Percentiles rank a stretch among this genome's conserved stretches.
Conservation (phyloP, 1,284 basidiomycete species). For the Cutaneotrichosporon mucoides region DNA sequence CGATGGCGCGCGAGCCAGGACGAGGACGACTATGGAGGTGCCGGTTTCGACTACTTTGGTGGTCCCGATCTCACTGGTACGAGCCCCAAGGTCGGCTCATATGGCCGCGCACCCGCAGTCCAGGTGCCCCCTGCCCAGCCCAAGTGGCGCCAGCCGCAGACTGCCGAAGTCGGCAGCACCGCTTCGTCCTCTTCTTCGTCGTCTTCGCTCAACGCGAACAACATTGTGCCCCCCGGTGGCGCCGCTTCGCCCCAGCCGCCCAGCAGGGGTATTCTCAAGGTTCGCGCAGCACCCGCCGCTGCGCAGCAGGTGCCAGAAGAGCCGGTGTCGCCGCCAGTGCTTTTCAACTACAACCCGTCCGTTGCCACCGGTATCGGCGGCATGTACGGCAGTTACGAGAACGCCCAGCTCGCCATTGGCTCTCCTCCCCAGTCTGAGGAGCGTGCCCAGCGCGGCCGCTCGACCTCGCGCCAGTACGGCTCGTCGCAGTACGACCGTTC, state of each 20-base stretch:
- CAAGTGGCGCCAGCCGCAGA: constrained; percentile 45
- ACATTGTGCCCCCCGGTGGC: neutral
- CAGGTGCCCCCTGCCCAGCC: constrained; percentile 40
- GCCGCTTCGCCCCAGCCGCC: constrained; percentile 22
- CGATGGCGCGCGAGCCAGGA: constrained; percentile 32
- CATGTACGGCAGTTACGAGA: constrained; percentile 31
- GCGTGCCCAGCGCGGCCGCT: constrained; percentile 28
- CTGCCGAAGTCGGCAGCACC: constrained; percentile 14
- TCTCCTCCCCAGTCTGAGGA: constrained; percentile 16
- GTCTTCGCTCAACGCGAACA: constrained; percentile 23
- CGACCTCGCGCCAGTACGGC: constrained; percentile 31
- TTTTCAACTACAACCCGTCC: constrained; percentile 50
- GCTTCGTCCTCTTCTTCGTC: constrained; percentile 24
- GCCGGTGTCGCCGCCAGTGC: constrained; percentile 28
- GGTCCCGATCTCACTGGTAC: constrained; percentile 53
- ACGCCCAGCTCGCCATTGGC: constrained; percentile 20
- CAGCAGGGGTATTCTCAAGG: constrained; percentile 44
- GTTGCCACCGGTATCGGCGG: constrained; percentile 48
- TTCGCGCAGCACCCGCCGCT: constrained; percentile 26
- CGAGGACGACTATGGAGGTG: constrained; percentile 53
- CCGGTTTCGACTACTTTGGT: constrained; percentile 60
- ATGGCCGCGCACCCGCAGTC: constrained; percentile 31
- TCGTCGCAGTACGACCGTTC: constrained; percentile 32
- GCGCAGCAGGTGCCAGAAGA: constrained; percentile 9
- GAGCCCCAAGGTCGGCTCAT: constrained; percentile 11